Conservation (phyloP, 2,329 filamentous ascomycete genomes). For the Scedosporium apiospermum region DNA sequence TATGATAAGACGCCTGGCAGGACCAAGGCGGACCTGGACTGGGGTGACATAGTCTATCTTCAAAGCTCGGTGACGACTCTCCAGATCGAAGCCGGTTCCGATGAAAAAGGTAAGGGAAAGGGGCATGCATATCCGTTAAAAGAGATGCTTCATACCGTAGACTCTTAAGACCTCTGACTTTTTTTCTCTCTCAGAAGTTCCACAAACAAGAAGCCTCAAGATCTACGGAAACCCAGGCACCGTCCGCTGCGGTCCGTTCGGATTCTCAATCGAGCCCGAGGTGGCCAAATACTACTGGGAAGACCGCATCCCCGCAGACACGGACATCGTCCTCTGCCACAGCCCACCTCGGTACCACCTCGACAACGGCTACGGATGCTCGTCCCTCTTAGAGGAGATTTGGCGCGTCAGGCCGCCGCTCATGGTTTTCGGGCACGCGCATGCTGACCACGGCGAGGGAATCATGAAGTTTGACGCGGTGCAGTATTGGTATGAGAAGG, state of each 20-base stretch:
- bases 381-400: constrained; percentile 60
- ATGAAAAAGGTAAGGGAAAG: background rate
- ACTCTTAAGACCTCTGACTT: background rate
- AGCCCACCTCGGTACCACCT: constrained; percentile 25
- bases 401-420: constrained; percentile 66
- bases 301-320: constrained; percentile 13
- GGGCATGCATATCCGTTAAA: background rate
- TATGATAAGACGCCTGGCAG: constrained; percentile 1
- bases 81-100: constrained; percentile 31
- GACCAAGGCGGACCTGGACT: constrained; percentile 36
- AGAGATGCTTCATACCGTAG: too few species aligned
- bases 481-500: constrained; percentile 2
- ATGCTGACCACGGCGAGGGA: constrained; percentile 27
- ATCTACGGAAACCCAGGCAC: background rate
- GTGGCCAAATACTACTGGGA: constrained; percentile 18
- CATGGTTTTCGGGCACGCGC: constrained; percentile 80
- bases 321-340: constrained; percentile 30
- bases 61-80: constrained; percentile 59
- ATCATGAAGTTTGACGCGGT: background rate
- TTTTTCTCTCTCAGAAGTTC: background rate
- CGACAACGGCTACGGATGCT: constrained; percentile 50
- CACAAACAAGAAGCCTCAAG: background rate
- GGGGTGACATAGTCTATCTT: constrained; percentile 65
- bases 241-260: background rate
- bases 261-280: constrained; percentile 28